Conservation (phyloP, 2,329 filamentous ascomycete genomes). For the Neofusicoccum ribis region DNA sequence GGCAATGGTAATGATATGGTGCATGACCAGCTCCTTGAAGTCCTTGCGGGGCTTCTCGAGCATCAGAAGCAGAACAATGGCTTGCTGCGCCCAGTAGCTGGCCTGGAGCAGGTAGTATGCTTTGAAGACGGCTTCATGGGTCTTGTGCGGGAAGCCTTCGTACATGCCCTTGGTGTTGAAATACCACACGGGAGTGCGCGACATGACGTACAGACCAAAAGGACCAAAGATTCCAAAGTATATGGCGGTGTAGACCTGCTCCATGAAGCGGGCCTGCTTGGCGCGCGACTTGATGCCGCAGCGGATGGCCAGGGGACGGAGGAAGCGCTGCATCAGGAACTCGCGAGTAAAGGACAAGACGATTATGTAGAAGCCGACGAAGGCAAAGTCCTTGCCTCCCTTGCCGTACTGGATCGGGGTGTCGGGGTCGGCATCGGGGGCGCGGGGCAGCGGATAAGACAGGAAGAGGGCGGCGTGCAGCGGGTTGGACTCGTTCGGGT, state of each 20-base stretch:
- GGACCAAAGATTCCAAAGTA: constrained; percentile 86
- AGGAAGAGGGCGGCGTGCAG: constrained; percentile 83
- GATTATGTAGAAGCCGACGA: constrained; percentile 85
- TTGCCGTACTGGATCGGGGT: constrained; percentile 73
- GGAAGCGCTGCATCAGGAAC: constrained; percentile 89
- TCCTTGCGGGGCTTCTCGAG: constrained; percentile 94
- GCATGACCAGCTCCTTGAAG: constrained; percentile 87
- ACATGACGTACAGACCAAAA: constrained; percentile 88
- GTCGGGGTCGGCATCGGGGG: constrained; percentile 47
- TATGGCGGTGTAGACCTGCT: constrained; percentile 90
- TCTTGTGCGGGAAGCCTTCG: constrained; percentile 79
- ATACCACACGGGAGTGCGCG: constrained; percentile 87
- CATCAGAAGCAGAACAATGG: constrained; percentile 80
- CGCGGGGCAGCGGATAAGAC: constrained; percentile 72
- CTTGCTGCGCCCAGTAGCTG: constrained; percentile 94
- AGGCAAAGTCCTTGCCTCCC: constrained; percentile 80
- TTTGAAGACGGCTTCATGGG: constrained; percentile 81
- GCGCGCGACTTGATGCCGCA: constrained; percentile 69
- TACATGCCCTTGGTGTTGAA: constrained; percentile 93
- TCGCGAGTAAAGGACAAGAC: constrained; percentile 92
- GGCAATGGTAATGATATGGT: constrained; percentile 85
- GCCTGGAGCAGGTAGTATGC: constrained; percentile 95
- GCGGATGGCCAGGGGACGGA: constrained; percentile 71
- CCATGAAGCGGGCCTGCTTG: constrained; percentile 92
- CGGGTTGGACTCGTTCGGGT: constrained; percentile 77